Evolutionary conservation across 2,329 filamentous ascomycete species (phyloP).

Genomic region (Trichoderma sp.): DNA sequence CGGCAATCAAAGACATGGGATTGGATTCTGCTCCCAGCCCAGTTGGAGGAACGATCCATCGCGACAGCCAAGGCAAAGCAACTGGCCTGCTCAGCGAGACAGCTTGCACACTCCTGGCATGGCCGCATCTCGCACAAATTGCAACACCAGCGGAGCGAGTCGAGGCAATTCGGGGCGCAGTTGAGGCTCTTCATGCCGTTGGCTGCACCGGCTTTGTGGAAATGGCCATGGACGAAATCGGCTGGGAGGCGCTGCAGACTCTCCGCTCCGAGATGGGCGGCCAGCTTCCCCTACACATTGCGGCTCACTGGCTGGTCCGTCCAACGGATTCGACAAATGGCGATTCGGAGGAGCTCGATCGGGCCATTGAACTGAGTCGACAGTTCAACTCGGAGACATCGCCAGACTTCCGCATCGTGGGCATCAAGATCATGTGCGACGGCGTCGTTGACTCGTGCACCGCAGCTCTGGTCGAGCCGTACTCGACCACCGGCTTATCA

Average conservation of each 20-base stretch:
- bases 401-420: constrained; percentile 17
- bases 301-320: constrained; percentile 16
- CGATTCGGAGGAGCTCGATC: constrained; percentile 1
- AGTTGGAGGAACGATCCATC: constrained; percentile 19
- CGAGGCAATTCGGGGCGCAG: neutral
- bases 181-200: constrained; percentile 10
- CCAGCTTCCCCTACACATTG: constrained; percentile 15
- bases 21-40: constrained; percentile 7
- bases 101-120: constrained; percentile 3
- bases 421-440: constrained; percentile 21
- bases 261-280: constrained; percentile 13
- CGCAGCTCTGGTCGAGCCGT: constrained; percentile 15
- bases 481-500: constrained; percentile 12
- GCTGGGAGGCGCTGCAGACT: constrained; percentile 9
- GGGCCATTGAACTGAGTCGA: constrained; percentile 1
- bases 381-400: neutral
- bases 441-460: constrained; percentile 19
- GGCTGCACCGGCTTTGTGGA: constrained; percentile 18
- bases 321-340: constrained; percentile 9
- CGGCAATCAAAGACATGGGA: constrained; percentile 13
- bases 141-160: constrained; percentile 1
- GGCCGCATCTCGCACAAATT: constrained; percentile 19
- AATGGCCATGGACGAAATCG: constrained; percentile 20
- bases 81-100: constrained; percentile 1
- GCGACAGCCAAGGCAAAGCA: constrained; percentile 7